Evolutionary conservation across 2,329 filamentous ascomycete genomes (phyloP), one percentile per base, ranked within the genome.

Genomic region (Fusarium phyllophilum): DNA sequence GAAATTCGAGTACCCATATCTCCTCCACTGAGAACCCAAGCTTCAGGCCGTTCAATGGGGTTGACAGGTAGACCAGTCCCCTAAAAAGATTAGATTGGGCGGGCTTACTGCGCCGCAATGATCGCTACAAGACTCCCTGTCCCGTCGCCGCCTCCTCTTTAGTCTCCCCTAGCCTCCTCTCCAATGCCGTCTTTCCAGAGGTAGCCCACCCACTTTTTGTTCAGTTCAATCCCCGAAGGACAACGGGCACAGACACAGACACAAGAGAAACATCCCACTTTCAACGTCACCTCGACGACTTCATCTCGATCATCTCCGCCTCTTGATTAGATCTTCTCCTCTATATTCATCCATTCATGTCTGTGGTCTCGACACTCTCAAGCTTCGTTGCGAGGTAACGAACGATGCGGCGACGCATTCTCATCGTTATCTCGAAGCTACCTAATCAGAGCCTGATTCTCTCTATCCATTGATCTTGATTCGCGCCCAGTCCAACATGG

Each of bases 371-470:
- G 39, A 26, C 34, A 24, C 15, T 33, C 26, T 31, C 51, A 44
- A 61, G 34, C 60, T 57, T 22, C 24, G 66, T 57, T 56, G 39
- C 55, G 24, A 74, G 70, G 48, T 75, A 59, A 62, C 70, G 26
- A 70, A 60, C 73, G 24, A 75, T 75, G 73, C 66, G 55, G 56
- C 59, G 54, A 22, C 42, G 49, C 61, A 48, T 55, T 67, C 52
- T 58, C 38, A 52, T 52, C 44, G 26, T 66, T 52, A 67, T 61
- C 49, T 39, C 34, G 24, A 34, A 54, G 44, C 61, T 41, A 29
- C 26, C 26, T 29, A 65, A 22, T 31, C 52, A 48, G 42, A 56
- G 49, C 31, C 41, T n/a, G 14, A 34, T 51, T 51, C 31, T 24
- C 31, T 26, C 31, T 10, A 36, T 36, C 14, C 14, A 17, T n/a